These are phyloP conservation scores for Tothia fuscella DNA, from an alignment of 2,329 filamentous ascomycete species.

Conservation along the genomic window DNA sequence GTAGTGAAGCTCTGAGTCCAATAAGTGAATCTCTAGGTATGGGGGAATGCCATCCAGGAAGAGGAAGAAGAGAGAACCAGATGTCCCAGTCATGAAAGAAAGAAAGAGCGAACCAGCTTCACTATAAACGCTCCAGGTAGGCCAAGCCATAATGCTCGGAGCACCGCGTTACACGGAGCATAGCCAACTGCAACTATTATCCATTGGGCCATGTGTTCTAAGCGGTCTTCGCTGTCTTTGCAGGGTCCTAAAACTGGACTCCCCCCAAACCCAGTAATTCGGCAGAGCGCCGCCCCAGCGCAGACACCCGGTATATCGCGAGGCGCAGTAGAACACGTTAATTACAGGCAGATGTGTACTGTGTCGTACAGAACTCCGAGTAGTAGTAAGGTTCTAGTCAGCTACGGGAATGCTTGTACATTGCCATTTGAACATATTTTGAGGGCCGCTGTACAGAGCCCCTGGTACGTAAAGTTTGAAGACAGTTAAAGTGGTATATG, in stretches of 20 bases:
- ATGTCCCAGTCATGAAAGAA: constrained; percentile 6
- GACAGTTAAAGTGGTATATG: constrained; percentile 10
- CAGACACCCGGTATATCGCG: constrained; percentile 8
- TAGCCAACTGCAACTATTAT: constrained; percentile 2
- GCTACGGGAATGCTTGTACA: constrained; percentile 10
- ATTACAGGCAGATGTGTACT: not conserved
- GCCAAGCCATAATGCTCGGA: constrained; percentile 5
- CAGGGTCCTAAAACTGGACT: constrained; percentile 11
- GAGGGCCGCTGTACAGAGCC: constrained; percentile 9
- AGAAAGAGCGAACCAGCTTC: constrained; percentile 11
- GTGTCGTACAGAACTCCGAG: constrained; percentile 1
- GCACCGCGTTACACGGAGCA: constrained; percentile 7
- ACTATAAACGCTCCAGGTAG: constrained; percentile 10
- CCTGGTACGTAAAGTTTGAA: constrained; percentile 8
- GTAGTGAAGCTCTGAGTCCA: constrained; percentile 8
- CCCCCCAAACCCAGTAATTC: constrained; percentile 10
- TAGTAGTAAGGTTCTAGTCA: constrained; percentile 10
- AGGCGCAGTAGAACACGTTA: not conserved
- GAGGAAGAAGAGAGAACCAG: constrained; percentile 8
- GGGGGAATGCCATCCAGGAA: constrained; percentile 8
- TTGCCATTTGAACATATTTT: constrained; percentile 10
- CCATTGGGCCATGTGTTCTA: constrained; percentile 8
- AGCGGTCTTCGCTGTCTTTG: not conserved
- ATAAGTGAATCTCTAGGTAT: constrained; percentile 6
- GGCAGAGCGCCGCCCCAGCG: constrained; percentile 8